Evolutionary conservation across 345 rosid species (phyloP), one percentile per base, ranked within the genome.

Genomic region (Populus nigra): DNA sequence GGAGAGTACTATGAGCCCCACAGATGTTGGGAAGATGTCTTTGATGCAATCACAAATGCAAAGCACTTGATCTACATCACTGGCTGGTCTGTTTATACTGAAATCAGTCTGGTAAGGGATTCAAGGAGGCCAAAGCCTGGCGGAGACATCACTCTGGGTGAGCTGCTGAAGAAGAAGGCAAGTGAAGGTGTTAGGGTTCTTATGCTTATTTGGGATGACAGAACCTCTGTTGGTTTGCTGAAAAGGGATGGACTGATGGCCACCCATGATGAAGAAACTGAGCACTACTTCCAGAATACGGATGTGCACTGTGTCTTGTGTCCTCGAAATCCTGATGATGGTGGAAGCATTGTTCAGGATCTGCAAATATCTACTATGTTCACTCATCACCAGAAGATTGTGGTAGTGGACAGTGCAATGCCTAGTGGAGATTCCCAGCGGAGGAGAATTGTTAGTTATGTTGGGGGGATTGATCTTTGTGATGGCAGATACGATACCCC

Each of bases 331-430:
- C 98, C 97, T 78, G 98, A 96, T 84, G 98, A 90, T 74, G 99
- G 99, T 77, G 97, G 97, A 82, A 96, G 99, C 90, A 63, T 93
- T 33, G 89, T 93, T 65, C 99, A 96, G 73, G 93, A 92, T 80
- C 84, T 96, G 65, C 90, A 92, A 80, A 86, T 93, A 74, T 91
- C 97, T 18, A 88, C 99, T 71, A 93, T 96, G 98, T 96, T 96
- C 71, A 96, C 99, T 82, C 99, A 96, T 87, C 99, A 96, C 88
- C 98, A 96, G 78, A 96, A 96, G 91, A 96, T 96, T 80, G 91
- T 96, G 73, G 95, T 93, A 73, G 97, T 96, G 68, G 99, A 96
- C 84, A 76, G 87, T 57, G 87, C 85, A 15, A 77, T 93, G 93
- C 99, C 99, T 9, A 88, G 78, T 74, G 89, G 88, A 63, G 87